phyloP scores from a whole-genome alignment of 129 eudicot species.

The Lonicera japonica region DNA sequence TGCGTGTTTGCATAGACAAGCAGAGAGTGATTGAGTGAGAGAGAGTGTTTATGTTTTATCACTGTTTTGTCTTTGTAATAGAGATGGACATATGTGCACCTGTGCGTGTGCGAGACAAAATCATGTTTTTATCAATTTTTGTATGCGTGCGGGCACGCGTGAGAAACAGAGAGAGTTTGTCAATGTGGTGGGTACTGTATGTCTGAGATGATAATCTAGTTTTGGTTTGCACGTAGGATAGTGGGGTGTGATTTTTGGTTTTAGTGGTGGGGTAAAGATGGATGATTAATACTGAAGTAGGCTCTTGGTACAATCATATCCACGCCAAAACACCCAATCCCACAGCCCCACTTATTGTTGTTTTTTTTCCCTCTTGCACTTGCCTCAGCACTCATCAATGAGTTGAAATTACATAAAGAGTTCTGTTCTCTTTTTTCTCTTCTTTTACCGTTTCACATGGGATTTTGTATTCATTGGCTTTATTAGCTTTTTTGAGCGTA shows the following conservation, averaged over 20 bases:
- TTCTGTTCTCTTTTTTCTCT: too few species aligned
- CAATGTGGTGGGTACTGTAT: conserved; percentile 3
- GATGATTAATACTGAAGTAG: not conserved
- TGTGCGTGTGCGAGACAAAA: not conserved
- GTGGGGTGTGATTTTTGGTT: conserved; percentile 10
- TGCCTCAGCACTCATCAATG: conserved; percentile 16
- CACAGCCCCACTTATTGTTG: too few species aligned
- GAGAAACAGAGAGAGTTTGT: conserved; percentile 1
- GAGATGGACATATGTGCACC: not conserved
- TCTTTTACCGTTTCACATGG: too few species aligned
- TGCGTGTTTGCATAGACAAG: not conserved
- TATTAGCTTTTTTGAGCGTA: too few species aligned
- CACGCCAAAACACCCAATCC: conserved; percentile 16
- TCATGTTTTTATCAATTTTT: not conserved
- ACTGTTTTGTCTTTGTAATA: too few species aligned
- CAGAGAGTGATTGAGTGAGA: not conserved
- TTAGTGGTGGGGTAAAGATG: not conserved
- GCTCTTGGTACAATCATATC: conserved; percentile 8
- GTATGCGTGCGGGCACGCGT: too few species aligned
- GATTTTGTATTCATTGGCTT: too few species aligned
- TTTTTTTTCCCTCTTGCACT: conserved; percentile 18
- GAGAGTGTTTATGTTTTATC: too few species aligned
- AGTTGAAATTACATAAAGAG: conserved; percentile 1
- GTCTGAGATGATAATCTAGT: conserved; percentile 14
- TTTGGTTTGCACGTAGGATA: conserved; percentile 13